Percentiles rank a stretch among this genome's conserved stretches.
These are phyloP conservation scores for Pseudocercospora crystallina DNA, from an alignment of 2,329 filamentous ascomycete genomes.

Conservation along the genomic window DNA sequence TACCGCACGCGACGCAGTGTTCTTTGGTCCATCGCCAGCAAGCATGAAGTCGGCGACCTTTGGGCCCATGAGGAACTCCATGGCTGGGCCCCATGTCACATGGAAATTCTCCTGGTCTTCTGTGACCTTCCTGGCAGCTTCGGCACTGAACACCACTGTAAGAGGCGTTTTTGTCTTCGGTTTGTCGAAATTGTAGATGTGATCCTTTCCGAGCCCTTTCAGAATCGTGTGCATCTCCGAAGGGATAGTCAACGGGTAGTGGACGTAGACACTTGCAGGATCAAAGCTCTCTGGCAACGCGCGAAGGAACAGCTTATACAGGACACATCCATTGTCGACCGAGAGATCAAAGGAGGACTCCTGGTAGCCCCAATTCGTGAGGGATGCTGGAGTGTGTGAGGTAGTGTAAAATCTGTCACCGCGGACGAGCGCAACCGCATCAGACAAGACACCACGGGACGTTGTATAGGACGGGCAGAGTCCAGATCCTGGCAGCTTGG, in stretches of 20 bases:
- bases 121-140: conserved; percentile 46
- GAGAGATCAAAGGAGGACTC: conserved; percentile 47
- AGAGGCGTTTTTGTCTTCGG: conserved; percentile 34
- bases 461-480: conserved; percentile 56
- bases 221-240: conserved; percentile 48
- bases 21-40: conserved; percentile 44
- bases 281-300: conserved; percentile 52
- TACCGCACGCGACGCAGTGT: conserved; percentile 44
- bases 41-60: conserved; percentile 50
- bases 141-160: conserved; percentile 46
- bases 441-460: conserved; percentile 58
- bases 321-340: conserved; percentile 51
- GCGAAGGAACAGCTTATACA: conserved; percentile 54
- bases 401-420: conserved; percentile 60
- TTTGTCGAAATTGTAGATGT: conserved; percentile 42
- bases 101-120: conserved; percentile 45
- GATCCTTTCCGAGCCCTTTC: conserved; percentile 39
- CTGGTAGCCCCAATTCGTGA: conserved; percentile 48
- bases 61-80: conserved; percentile 46
- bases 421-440: conserved; percentile 60
- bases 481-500: conserved; percentile 53
- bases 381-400: conserved; percentile 36
- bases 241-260: conserved; percentile 51
- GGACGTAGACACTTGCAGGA: conserved; percentile 50
- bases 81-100: conserved; percentile 48